phyloP scores from a whole-genome alignment of 768 basidiomycete genomes.

The Termitomyces heimii region DNA sequence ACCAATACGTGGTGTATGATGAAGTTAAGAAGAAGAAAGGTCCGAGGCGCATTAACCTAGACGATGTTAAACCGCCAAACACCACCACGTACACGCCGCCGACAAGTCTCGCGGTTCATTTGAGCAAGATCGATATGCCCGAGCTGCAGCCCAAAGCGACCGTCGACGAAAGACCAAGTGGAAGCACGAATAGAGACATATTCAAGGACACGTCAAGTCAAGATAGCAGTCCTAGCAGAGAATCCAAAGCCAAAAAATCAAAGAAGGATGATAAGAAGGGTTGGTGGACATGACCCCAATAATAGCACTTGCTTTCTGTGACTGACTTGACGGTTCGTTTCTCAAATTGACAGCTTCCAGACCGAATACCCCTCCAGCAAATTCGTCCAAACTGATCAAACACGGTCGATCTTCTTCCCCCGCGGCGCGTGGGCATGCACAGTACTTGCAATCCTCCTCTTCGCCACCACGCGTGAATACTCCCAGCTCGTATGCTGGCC shows the following conservation, averaged over 20 bases:
- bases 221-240: slow-evolving; percentile 12
- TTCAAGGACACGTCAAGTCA: slow-evolving; percentile 1
- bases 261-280: slow-evolving; percentile 40
- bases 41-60: slow-evolving; percentile 62
- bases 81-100: slow-evolving; percentile 59
- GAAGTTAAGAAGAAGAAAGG: slow-evolving; percentile 45
- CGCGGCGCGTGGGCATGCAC: not conserved
- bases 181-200: not conserved
- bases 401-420: slow-evolving; percentile 15
- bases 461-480: slow-evolving; percentile 38
- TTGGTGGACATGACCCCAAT: slow-evolving; percentile 26
- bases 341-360: slow-evolving; percentile 4
- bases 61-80: slow-evolving; percentile 41
- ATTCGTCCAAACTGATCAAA: slow-evolving; percentile 16
- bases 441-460: slow-evolving; percentile 26
- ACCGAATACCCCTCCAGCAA: slow-evolving; percentile 1
- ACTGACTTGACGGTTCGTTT: slow-evolving; percentile 4
- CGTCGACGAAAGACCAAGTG: slow-evolving; percentile 16
- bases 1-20: slow-evolving; percentile 77
- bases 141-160: slow-evolving; percentile 59
- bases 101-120: slow-evolving; percentile 59
- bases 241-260: slow-evolving; percentile 9
- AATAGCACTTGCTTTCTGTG: slow-evolving; percentile 1
- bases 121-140: slow-evolving; percentile 86
- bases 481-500: slow-evolving; percentile 30